Evolutionary conservation across 208 protist species (phyloP).

Genomic region (Kentomonas sorsogonicus): DNA sequence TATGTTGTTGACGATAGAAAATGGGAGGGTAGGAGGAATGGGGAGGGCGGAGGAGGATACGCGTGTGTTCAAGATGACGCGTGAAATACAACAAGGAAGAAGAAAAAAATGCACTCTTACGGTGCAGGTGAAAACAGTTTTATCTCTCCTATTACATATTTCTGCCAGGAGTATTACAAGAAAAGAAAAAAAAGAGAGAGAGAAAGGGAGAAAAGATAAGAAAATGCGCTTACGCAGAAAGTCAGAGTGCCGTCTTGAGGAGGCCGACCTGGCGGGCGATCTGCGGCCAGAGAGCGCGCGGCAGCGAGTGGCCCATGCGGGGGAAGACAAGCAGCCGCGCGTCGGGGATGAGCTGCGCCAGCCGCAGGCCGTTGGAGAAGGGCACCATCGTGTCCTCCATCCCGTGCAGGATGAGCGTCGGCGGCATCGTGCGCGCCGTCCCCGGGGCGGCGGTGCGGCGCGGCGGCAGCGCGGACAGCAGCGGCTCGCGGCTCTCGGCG

Average conservation of each 20-base stretch:
- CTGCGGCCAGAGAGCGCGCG: slow-evolving; percentile 18
- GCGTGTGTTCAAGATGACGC: too few relatives aligned
- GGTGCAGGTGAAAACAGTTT: too few relatives aligned
- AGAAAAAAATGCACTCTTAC: too few relatives aligned
- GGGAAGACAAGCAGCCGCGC: slow-evolving; percentile 40
- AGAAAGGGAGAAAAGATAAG: background rate
- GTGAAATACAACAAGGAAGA: too few relatives aligned
- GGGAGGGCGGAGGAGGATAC: too few relatives aligned
- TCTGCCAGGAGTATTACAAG: too few relatives aligned
- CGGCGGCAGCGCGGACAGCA: slow-evolving; percentile 18
- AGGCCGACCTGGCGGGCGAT: slow-evolving; percentile 32
- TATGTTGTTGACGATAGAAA: too few relatives aligned
- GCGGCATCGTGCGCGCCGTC: too few relatives aligned
- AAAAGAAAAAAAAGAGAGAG: background rate
- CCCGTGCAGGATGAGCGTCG: slow-evolving; percentile 63
- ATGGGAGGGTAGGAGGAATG: too few relatives aligned
- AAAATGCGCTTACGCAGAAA: background rate
- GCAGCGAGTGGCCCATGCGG: slow-evolving; percentile 50
- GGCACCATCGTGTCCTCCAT: slow-evolving; percentile 50
- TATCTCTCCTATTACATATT: too few relatives aligned
- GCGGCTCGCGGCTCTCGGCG: slow-evolving; percentile 31
- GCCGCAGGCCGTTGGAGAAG: slow-evolving; percentile 41
- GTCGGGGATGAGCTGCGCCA: slow-evolving; percentile 28
- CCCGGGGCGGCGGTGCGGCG: slow-evolving; percentile 11
- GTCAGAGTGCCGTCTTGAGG: slow-evolving; percentile 9